A percentile compares a stretch with the other conserved stretches of the same genome.
Evolutionary conservation across 2,329 filamentous ascomycete genomes (phyloP).

Genomic region (Epichloe sylvatica): DNA sequence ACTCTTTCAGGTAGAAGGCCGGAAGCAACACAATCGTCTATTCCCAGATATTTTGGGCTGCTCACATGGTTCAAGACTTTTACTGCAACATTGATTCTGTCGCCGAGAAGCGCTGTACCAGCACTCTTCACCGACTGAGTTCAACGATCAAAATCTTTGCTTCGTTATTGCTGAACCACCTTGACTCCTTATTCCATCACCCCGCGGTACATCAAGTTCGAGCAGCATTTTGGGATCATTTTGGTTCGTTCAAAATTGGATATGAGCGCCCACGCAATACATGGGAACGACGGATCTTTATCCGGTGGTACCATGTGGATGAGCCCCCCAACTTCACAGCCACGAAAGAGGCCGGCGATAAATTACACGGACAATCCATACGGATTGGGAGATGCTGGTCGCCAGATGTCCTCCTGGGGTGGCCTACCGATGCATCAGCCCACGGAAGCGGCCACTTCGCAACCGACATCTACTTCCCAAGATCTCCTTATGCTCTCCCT

Average conservation of each 20-base stretch:
- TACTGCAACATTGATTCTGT: background rate
- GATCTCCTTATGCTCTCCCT: conserved; percentile 3
- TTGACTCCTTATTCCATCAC: background rate
- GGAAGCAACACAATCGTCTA: background rate
- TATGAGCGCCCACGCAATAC: conserved; percentile 5
- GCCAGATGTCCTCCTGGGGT: conserved; percentile 7
- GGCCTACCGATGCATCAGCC: background rate
- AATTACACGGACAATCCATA: conserved; percentile 8
- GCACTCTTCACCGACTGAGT: background rate
- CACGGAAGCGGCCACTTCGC: background rate
- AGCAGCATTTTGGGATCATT: background rate
- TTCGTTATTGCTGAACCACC: background rate
- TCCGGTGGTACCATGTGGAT: conserved; percentile 7
- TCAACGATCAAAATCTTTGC: background rate
- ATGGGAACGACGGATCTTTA: conserved; percentile 6
- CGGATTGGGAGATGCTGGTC: conserved; percentile 4
- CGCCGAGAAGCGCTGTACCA: background rate
- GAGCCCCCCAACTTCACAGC: conserved; percentile 7
- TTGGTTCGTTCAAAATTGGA: background rate
- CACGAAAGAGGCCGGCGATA: conserved; percentile 6
- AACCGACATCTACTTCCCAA: conserved; percentile 8
- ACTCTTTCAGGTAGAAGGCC: background rate
- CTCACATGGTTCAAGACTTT: background rate
- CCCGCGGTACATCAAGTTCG: background rate
- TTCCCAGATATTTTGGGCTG: background rate